Conservation (phyloP, 2,329 filamentous ascomycete species). For the Aspergillus sclerotialis region DNA sequence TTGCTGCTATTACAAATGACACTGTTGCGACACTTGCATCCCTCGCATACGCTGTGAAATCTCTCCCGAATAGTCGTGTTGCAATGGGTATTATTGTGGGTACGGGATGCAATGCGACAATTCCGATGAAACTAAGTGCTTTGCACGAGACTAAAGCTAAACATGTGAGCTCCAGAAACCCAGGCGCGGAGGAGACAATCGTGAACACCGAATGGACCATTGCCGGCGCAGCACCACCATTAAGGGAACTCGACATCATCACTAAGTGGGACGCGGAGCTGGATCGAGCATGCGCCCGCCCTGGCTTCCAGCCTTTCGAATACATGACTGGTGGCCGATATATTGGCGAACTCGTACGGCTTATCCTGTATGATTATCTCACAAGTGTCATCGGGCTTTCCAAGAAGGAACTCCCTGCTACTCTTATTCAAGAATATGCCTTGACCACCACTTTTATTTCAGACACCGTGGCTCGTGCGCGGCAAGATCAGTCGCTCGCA, state of each 20-base stretch:
- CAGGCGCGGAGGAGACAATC: slow-evolving; percentile 57
- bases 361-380: slow-evolving; percentile 63
- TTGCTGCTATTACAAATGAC: slow-evolving; percentile 74
- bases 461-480: slow-evolving; percentile 54
- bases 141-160: slow-evolving; percentile 58
- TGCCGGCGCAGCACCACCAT: slow-evolving; percentile 62
- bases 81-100: slow-evolving; percentile 76
- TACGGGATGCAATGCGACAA: slow-evolving; percentile 74
- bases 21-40: slow-evolving; percentile 73
- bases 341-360: slow-evolving; percentile 66
- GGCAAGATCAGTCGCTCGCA: slow-evolving; percentile 44
- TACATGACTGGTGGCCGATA: slow-evolving; percentile 79
- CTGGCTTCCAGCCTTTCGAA: slow-evolving; percentile 75
- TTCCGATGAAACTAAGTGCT: slow-evolving; percentile 58
- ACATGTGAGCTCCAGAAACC: slow-evolving; percentile 40
- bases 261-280: slow-evolving; percentile 65
- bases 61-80: slow-evolving; percentile 55
- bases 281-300: slow-evolving; percentile 59
- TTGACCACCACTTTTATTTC: slow-evolving; percentile 68
- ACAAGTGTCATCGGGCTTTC: slow-evolving; percentile 37
- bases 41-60: slow-evolving; percentile 64
- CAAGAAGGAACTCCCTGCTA: slow-evolving; percentile 44
- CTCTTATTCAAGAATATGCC: slow-evolving; percentile 53
- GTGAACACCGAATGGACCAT: slow-evolving; percentile 85
- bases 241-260: slow-evolving; percentile 54